These are phyloP conservation scores for Ophiocordyceps camponoti-saundersi DNA, from an alignment of 2,329 filamentous ascomycete genomes.

Conservation along the genomic window DNA sequence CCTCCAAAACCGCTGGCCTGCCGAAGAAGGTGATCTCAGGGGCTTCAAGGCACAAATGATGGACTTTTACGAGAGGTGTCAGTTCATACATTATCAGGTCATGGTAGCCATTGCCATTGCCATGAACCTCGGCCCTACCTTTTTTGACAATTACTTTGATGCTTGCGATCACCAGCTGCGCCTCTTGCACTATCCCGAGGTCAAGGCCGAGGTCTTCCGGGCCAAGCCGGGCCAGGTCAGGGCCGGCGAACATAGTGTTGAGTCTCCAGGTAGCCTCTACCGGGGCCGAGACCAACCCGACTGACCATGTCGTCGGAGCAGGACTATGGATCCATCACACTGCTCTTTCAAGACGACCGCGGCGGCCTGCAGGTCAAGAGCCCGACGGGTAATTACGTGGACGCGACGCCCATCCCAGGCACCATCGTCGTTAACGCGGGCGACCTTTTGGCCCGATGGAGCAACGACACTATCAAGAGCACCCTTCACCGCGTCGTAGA, in stretches of 20 bases:
- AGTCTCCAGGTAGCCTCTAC: slow-evolving; percentile 1
- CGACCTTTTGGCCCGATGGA: slow-evolving; percentile 74
- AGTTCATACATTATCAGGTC: slow-evolving; percentile 55
- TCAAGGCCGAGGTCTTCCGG: slow-evolving; percentile 47
- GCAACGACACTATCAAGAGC: slow-evolving; percentile 79
- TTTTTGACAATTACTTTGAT: slow-evolving; percentile 63
- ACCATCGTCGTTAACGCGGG: slow-evolving; percentile 83
- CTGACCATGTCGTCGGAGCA: slow-evolving; percentile 3
- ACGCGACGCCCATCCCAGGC: slow-evolving; percentile 65
- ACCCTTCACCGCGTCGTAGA: slow-evolving; percentile 84
- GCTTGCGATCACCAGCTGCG: slow-evolving; percentile 55
- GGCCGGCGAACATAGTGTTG: slow-evolving; percentile 55
- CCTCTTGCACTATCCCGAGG: slow-evolving; percentile 60
- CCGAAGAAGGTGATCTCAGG: slow-evolving; percentile 20
- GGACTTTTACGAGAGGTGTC: slow-evolving; percentile 58
- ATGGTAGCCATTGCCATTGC: slow-evolving; percentile 79
- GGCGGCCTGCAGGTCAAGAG: slow-evolving; percentile 45
- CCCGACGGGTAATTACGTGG: slow-evolving; percentile 61
- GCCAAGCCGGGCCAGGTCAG: slow-evolving; percentile 53
- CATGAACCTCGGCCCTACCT: slow-evolving; percentile 51
- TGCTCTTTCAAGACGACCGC: slow-evolving; percentile 42
- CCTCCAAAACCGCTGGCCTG: slow-evolving; percentile 64
- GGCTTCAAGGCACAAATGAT: slow-evolving; percentile 60
- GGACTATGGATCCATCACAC: slow-evolving; percentile 43
- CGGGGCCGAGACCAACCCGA: too few relatives aligned